Conservation (phyloP, 2,329 filamentous ascomycete genomes). For the Cytospora schulzeri region DNA sequence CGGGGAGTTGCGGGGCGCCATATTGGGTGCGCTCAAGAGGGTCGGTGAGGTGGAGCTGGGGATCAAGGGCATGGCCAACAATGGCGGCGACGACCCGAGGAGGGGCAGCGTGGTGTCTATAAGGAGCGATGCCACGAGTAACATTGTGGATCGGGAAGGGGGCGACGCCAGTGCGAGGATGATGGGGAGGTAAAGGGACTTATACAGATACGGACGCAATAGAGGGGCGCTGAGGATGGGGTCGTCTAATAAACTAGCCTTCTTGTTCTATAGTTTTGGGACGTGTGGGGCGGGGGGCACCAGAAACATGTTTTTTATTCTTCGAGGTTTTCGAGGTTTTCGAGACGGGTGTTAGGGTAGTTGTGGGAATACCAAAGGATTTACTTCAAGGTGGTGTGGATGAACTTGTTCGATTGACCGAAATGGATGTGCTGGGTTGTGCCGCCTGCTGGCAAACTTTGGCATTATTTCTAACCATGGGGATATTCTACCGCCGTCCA, state of each 20-base stretch:
- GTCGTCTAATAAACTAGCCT: slow-evolving; percentile 4
- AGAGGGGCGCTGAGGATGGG: slow-evolving; percentile 18
- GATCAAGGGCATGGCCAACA: slow-evolving; percentile 51
- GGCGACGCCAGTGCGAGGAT: slow-evolving; percentile 34
- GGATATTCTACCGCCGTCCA: too few species aligned
- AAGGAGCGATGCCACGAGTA: slow-evolving; percentile 22
- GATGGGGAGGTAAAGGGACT: slow-evolving; percentile 26
- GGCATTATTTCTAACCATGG: too few species aligned
- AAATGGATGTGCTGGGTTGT: neutral
- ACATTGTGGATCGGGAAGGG: slow-evolving; percentile 30
- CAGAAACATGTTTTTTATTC: neutral
- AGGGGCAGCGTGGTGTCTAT: slow-evolving; percentile 45
- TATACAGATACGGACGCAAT: slow-evolving; percentile 38
- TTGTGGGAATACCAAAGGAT: neutral
- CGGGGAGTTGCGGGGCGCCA: slow-evolving; percentile 72
- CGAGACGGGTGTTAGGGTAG: neutral
- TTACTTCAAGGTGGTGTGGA: neutral
- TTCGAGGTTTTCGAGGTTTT: neutral
- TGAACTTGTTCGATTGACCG: neutral
- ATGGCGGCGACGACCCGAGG: slow-evolving; percentile 35
- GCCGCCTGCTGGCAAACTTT: too few species aligned
- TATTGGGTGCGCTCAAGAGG: slow-evolving; percentile 76
- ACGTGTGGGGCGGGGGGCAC: neutral
- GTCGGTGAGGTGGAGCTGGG: slow-evolving; percentile 77
- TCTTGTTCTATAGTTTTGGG: slow-evolving; percentile 19